Evolutionary conservation across 305 asterid genomes (phyloP).

Genomic region (Fraxinus platypoda): DNA sequence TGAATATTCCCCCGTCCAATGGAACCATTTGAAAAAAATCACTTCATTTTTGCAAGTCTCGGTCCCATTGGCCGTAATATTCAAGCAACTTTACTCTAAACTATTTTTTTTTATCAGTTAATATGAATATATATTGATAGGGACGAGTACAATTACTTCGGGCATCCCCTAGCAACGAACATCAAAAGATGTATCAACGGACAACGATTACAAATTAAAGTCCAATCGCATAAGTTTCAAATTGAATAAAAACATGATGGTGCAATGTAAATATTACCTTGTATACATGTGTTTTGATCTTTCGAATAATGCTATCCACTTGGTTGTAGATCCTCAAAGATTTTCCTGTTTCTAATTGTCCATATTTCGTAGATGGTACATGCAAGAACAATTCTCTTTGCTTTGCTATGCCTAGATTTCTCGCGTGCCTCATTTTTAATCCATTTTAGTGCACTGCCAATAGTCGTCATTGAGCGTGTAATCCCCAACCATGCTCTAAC

Average conservation of each 20-base stretch:
- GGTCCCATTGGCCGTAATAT: not conserved
- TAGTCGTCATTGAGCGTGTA: too few relatives aligned
- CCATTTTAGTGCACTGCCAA: not conserved
- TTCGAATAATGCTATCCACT: not conserved
- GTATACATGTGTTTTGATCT: not conserved
- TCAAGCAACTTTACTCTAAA: not conserved
- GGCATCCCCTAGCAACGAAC: not conserved
- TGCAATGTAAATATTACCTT: not conserved
- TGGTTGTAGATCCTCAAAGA: not conserved
- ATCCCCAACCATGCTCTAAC: not conserved
- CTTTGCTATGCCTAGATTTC: not conserved
- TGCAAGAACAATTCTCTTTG: not conserved
- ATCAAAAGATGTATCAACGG: too few relatives aligned
- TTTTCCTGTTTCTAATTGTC: not conserved
- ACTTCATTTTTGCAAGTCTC: not conserved
- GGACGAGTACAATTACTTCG: not conserved
- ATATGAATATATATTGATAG: too few relatives aligned
- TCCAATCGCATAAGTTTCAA: not conserved
- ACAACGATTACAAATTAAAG: not conserved
- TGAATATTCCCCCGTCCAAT: not conserved
- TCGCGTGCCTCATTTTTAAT: too few relatives aligned
- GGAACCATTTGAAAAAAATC: not conserved
- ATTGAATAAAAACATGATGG: not conserved
- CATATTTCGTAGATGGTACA: not conserved
- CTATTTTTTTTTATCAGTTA: not conserved